Conservation (phyloP, 2,329 filamentous ascomycete genomes). For the Trematosphaeria pertusa region DNA sequence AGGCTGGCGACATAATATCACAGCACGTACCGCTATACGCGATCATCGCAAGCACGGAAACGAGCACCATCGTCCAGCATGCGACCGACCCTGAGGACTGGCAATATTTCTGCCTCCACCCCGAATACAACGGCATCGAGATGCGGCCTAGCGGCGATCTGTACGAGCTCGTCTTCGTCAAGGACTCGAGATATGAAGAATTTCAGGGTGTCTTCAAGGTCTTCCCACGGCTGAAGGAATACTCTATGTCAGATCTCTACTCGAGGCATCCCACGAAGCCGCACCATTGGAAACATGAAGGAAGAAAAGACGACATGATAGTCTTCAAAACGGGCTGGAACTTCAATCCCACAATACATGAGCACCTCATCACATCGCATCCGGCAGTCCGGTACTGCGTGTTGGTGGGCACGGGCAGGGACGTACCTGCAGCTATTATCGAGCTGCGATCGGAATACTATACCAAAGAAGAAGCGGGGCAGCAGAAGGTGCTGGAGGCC, state of each 20-base stretch:
- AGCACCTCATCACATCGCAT: constrained; percentile 36
- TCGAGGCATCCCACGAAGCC: constrained; percentile 32
- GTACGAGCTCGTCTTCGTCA: constrained; percentile 30
- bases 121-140: constrained; percentile 27
- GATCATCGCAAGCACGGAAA: constrained; percentile 29
- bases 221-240: constrained; percentile 24
- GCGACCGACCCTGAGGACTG: constrained; percentile 31
- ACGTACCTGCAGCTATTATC: constrained; percentile 41
- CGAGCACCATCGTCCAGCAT: constrained; percentile 25
- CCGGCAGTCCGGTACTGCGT: constrained; percentile 38
- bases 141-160: constrained; percentile 28
- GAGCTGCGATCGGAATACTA: constrained; percentile 31
- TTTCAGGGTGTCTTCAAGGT: constrained; percentile 30
- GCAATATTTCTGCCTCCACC: constrained; percentile 32
- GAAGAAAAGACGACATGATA: constrained; percentile 30
- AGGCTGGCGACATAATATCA: constrained; percentile 28
- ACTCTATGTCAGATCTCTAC: constrained; percentile 31
- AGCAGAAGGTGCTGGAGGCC: constrained; percentile 49
- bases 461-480: constrained; percentile 20
- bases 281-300: constrained; percentile 35
- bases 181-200: constrained; percentile 12
- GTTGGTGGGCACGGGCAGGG: constrained; percentile 39
- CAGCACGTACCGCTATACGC: constrained; percentile 20
- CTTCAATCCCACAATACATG: constrained; percentile 30
- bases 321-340: constrained; percentile 27